Conservation (phyloP, 768 basidiomycete genomes). For the Daedaleopsis sinensis region DNA sequence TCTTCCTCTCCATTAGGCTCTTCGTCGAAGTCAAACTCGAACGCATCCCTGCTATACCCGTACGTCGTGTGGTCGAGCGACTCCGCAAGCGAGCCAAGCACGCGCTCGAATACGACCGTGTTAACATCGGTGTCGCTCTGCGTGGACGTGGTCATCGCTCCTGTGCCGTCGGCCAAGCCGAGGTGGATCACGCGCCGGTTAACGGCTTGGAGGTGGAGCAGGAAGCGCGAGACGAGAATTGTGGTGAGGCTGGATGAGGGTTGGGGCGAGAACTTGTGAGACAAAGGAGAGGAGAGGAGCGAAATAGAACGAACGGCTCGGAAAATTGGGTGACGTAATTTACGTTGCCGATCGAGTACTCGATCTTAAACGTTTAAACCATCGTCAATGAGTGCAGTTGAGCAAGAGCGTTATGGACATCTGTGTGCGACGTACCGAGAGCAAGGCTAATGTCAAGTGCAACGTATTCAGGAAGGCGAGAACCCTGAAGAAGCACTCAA, state of each 20-base stretch:
- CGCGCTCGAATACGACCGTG: not conserved
- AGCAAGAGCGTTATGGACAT: not conserved
- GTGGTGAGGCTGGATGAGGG: not conserved
- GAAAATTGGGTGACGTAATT: not conserved
- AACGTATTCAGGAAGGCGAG: not conserved
- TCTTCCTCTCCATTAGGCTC: not conserved
- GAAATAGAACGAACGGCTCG: constrained; percentile 1
- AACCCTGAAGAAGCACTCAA: not conserved
- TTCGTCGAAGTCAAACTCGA: not conserved
- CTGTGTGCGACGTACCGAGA: not conserved
- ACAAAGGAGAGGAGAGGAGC: not conserved
- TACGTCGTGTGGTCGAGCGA: not conserved
- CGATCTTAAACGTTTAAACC: not conserved
- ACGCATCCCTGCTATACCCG: not conserved
- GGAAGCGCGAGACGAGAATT: constrained; percentile 6
- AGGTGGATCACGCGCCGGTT: not conserved
- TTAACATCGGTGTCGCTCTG: not conserved
- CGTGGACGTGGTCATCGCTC: not conserved
- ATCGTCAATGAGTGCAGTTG: too few species aligned
- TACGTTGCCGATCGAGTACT: not conserved
- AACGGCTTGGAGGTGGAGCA: not conserved
- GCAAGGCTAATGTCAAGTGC: not conserved
- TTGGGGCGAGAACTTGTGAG: not conserved
- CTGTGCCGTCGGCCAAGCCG: not conserved
- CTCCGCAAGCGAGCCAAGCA: not conserved